These are phyloP conservation scores for Debaryomyces singareniensis DNA, from an alignment of 1,139 yeast species.

Conservation along the genomic window DNA sequence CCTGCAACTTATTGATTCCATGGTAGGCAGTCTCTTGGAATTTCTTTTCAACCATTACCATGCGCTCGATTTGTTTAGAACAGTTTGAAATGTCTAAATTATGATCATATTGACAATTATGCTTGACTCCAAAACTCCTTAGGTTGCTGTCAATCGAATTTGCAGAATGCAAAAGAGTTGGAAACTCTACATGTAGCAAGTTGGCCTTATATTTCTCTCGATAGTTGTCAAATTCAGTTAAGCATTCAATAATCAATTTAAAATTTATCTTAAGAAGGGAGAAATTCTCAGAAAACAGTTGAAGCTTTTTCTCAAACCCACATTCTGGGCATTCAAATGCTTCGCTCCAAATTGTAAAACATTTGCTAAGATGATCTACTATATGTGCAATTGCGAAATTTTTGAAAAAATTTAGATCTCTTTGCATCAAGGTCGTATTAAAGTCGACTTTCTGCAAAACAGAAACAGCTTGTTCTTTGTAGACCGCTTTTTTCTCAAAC, in stretches of 20 bases:
- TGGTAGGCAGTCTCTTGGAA: conserved; percentile 5
- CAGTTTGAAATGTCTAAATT: conserved; percentile 5
- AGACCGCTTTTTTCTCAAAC: conserved; percentile 15
- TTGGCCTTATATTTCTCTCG: conserved; percentile 10
- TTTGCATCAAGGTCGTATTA: conserved; percentile 7
- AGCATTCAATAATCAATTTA: conserved; percentile 5
- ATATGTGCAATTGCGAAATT: conserved; percentile 6
- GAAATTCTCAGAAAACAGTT: conserved; percentile 6
- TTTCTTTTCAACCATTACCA: conserved; percentile 4
- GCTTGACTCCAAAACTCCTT: conserved; percentile 5
- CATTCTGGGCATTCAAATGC: conserved; percentile 6
- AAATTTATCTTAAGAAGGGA: conserved; percentile 3
- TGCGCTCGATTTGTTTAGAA: conserved; percentile 5
- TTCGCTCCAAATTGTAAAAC: conserved; percentile 3
- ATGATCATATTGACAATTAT: conserved; percentile 5
- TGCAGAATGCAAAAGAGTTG: conserved; percentile 8
- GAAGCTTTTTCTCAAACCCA: conserved; percentile 4
- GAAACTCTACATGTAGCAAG: conserved; percentile 15
- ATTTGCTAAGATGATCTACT: conserved; percentile 3
- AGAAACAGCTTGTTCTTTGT: conserved; percentile 26
- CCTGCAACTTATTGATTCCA: conserved; percentile 6
- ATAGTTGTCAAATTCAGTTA: conserved; percentile 8
- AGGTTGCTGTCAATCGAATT: conserved; percentile 5
- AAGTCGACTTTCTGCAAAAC: conserved; percentile 20
- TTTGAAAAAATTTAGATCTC: conserved; percentile 6